Base-by-base conservation (phyloP, 1,284 basidiomycete genomes). In the Singerocomus rubriflavus region DNA sequence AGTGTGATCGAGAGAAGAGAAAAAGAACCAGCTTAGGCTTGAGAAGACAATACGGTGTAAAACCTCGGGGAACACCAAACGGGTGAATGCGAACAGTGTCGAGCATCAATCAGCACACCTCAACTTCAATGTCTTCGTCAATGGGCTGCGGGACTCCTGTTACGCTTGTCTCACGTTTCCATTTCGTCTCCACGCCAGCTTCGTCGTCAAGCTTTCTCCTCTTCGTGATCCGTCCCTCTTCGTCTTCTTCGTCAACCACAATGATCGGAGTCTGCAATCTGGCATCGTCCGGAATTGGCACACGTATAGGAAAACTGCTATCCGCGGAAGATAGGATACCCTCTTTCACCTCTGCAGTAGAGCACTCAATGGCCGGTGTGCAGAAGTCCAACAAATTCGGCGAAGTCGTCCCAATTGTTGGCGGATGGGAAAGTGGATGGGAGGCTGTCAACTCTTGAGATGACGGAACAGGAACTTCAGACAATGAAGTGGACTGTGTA, bases 191-290 rank as follows among this genome's bases (percentile, higher is more conserved):
- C 11, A 29, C 9, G 8, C 42, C 48, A 27, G 7, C 29, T 16
- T 49, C 40, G 32, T 48, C 42, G 7, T 36, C 53, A 21, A 76
- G 55, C 44, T 66, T 70, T 57, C 82, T 73, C 59, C 76, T 77
- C 70, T 86, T 86, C 46, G 69, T 58, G 16, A 71, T 73, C 43
- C 78, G 82, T 27, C 73, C 75, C 21, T 79, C 77, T 30, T 77
- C 79, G 21, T 71, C 81, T 32, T 82, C 81, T 52, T 84, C 82
- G 46, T 82, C 79, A 35, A 82, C 73, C 30, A 82, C 66, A 46
- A 82, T 73, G 40, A 74, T 74, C 40, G 72, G 73, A 36, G 69
- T 76, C 26, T 72, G 71, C 37, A 69, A 57, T 52, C 73, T 65
- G 43, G 61, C 58, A 40, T 57, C 34, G 39, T 59, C 59, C 44